Evolutionary conservation across 2,329 filamentous ascomycete genomes (phyloP).

Genomic region (Penicillium concentricum): DNA sequence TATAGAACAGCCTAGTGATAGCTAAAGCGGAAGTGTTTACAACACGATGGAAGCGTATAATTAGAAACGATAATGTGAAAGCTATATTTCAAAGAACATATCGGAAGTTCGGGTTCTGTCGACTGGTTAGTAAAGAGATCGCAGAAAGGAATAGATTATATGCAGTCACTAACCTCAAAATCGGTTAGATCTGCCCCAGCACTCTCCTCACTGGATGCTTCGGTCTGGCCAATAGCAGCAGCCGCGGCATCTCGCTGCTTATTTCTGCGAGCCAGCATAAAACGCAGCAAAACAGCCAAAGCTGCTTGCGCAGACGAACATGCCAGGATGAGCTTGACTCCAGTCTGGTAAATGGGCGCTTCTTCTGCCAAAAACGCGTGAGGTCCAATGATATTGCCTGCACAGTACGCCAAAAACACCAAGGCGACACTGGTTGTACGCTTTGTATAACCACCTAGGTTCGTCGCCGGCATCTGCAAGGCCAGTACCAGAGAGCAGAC

Average conservation of each 20-base stretch:
- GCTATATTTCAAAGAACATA: slow-evolving; percentile 38
- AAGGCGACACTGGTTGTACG: slow-evolving; percentile 50
- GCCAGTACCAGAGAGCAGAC: slow-evolving; percentile 55
- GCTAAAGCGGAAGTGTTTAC: too few species aligned
- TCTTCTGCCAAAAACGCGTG: slow-evolving; percentile 45
- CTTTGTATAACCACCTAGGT: slow-evolving; percentile 52
- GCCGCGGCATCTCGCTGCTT: slow-evolving; percentile 13
- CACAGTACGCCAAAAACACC: slow-evolving; percentile 45
- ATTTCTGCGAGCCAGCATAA: slow-evolving; percentile 22
- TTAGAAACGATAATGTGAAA: background rate
- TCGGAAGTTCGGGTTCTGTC: slow-evolving; percentile 21
- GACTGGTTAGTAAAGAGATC: background rate
- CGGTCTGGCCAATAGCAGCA: background rate
- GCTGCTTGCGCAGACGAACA: slow-evolving; percentile 22
- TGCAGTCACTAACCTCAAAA: slow-evolving; percentile 24
- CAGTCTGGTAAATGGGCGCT: slow-evolving; percentile 51
- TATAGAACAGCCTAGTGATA: background rate
- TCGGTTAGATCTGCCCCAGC: slow-evolving; percentile 28
- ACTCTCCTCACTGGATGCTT: slow-evolving; percentile 3
- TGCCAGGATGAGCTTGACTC: slow-evolving; percentile 52
- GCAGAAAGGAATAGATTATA: background rate
- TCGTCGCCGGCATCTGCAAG: slow-evolving; percentile 43
- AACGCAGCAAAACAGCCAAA: slow-evolving; percentile 19
- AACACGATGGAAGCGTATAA: background rate
- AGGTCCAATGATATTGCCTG: slow-evolving; percentile 49